A percentile compares a stretch with the other conserved stretches of the same genome.
Evolutionary conservation across 805 yeast genomes (phyloP).

Genomic region (Candida caryicola): DNA sequence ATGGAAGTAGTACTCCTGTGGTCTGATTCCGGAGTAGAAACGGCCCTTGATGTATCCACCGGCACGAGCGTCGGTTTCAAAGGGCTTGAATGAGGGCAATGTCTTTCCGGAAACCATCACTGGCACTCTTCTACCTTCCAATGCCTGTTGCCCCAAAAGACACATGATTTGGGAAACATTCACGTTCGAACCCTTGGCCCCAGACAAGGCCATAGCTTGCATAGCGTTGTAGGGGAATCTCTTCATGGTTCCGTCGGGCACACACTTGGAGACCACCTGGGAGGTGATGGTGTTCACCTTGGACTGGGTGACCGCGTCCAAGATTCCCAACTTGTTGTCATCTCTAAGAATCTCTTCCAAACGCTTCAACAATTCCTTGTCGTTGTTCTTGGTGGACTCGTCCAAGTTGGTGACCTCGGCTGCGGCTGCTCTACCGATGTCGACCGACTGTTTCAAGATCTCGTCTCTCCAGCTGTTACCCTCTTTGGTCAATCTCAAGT

Average conservation of each 20-base stretch:
- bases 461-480: slow-evolving; percentile 90
- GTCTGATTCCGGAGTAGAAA: slow-evolving; percentile 95
- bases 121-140: slow-evolving; percentile 99
- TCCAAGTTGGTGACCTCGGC: slow-evolving; percentile 88
- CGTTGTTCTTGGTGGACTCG: slow-evolving; percentile 42
- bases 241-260: slow-evolving; percentile 95
- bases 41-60: slow-evolving; percentile 98
- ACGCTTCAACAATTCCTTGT: slow-evolving; percentile 79
- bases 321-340: slow-evolving; percentile 83
- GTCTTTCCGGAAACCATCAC: slow-evolving; percentile 99
- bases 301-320: slow-evolving; percentile 93
- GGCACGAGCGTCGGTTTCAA: slow-evolving; percentile 95
- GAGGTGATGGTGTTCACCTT: slow-evolving; percentile 91
- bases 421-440: slow-evolving; percentile 89
- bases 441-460: slow-evolving; percentile 71
- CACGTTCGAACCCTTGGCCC: slow-evolving; percentile 98
- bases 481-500: slow-evolving; percentile 82
- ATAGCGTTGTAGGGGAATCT: slow-evolving; percentile 92
- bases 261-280: slow-evolving; percentile 90
- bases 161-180: slow-evolving; percentile 99
- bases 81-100: slow-evolving; percentile 92
- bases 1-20: slow-evolving; percentile 99
- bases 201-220: slow-evolving; percentile 99
- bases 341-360: slow-evolving; percentile 94
- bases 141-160: slow-evolving; percentile 96